Conservation (phyloP, 2,329 filamentous ascomycete species). For the Hypoxylon sp. region DNA sequence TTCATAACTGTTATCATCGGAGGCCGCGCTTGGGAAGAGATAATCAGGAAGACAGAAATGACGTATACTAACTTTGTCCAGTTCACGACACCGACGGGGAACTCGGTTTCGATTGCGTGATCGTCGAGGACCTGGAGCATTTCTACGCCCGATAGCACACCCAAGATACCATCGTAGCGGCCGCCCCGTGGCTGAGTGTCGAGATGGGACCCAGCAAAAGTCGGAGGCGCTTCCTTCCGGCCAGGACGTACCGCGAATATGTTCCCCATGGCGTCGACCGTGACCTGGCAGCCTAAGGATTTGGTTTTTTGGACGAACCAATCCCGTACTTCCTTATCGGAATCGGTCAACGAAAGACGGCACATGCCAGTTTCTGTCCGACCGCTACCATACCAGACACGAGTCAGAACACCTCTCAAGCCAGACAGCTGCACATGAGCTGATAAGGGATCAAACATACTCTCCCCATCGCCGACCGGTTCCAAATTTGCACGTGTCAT, state of each 20-base stretch:
- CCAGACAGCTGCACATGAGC: background rate
- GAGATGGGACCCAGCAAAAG: conserved; percentile 75
- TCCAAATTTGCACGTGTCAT: background rate
- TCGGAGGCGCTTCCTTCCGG: conserved; percentile 65
- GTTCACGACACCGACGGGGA: conserved; percentile 77
- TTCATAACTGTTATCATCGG: background rate
- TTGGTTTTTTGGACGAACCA: conserved; percentile 9
- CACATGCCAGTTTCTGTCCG: background rate
- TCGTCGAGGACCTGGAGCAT: conserved; percentile 75
- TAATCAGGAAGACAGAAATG: background rate
- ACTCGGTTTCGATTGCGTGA: conserved; percentile 73
- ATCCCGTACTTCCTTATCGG: background rate
- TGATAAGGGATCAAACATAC: background rate
- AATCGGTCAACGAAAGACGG: background rate
- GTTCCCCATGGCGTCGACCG: conserved; percentile 42
- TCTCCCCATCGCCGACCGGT: background rate
- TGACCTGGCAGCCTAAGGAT: conserved; percentile 3
- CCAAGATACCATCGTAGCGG: conserved; percentile 79
- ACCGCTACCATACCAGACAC: background rate
- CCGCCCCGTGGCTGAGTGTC: conserved; percentile 73
- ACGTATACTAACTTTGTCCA: conserved; percentile 68
- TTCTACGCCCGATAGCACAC: conserved; percentile 77
- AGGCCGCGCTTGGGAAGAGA: background rate
- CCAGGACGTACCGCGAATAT: conserved; percentile 65
- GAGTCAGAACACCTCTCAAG: background rate